A percentile compares a stretch with the other conserved stretches of the same genome.
These are phyloP conservation scores for Exophiala bonariae DNA, from an alignment of 2,329 filamentous ascomycete genomes.

Conservation along the genomic window DNA sequence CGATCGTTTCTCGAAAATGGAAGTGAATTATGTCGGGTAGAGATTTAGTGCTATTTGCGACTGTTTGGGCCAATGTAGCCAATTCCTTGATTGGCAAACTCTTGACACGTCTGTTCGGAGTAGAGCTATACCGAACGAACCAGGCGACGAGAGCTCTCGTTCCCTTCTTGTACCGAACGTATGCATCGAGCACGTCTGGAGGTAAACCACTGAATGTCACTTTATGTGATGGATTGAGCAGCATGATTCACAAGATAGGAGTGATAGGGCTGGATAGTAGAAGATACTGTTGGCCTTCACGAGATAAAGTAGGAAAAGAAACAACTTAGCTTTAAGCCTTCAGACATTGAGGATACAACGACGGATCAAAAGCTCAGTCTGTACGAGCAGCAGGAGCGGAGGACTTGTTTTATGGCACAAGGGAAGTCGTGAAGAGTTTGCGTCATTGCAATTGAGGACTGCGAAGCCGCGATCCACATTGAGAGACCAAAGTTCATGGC, in stretches of 20 bases:
- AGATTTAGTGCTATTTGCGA: constrained; percentile 24
- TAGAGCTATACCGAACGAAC: constrained; percentile 28
- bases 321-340: too few relatives aligned
- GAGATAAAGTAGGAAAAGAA: too few relatives aligned
- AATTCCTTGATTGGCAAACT: constrained; percentile 31
- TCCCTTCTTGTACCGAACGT: constrained; percentile 32
- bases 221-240: constrained; percentile 26
- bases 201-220: constrained; percentile 27
- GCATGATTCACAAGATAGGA: constrained; percentile 20
- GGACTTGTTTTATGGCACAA: too few relatives aligned
- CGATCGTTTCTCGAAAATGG: constrained; percentile 31
- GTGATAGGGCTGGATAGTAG: too few relatives aligned
- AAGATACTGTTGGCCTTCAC: too few relatives aligned
- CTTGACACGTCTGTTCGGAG: constrained; percentile 17
- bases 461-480: too few relatives aligned
- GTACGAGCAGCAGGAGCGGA: too few relatives aligned
- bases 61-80: constrained; percentile 20
- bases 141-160: constrained; percentile 31
- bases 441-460: too few relatives aligned
- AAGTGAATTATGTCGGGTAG: constrained; percentile 33
- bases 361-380: too few relatives aligned
- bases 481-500: too few relatives aligned
- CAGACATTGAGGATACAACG: too few relatives aligned
- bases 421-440: too few relatives aligned
- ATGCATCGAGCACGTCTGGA: constrained; percentile 27